Base-by-base conservation (phyloP, 495 filamentous ascomycete genomes). In the Aspergillus bridgeri region DNA sequence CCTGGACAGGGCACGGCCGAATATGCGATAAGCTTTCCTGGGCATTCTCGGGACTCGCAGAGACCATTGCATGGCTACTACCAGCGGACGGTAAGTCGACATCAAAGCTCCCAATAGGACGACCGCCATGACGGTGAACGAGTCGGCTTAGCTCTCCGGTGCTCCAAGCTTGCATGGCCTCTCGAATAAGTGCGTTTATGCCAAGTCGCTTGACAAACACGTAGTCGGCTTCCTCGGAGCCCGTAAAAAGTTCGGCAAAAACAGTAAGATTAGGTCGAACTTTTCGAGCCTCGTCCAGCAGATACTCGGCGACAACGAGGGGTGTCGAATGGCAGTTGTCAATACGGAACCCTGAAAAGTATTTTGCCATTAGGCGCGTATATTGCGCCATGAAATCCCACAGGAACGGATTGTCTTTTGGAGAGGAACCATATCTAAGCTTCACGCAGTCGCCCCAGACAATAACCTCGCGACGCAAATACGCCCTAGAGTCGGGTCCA, bases 361-460 rank as follows among this genome's bases (percentile, higher is more conserved):
- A 93, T 67, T 93, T 96, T 45, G 95, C 95, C 83, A 98, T 91
- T 65, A 96, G 79, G 15, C 85, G 84, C 5, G 93, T 94, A 68
- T 99, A 99, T 56, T 86, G 84, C 33, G 88, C 87, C 91, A 99
- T 98, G 69, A 89, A 89, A 6, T 96, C 85, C 95, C 95, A 99
- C 20, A 99, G 79, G 72, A 85, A 99, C 0, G 95, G 94, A 60
- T 84, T 96, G 64, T 97, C 94, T 54, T 94, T 74, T 5, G 87
- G 89, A 1, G 83, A 80, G 15, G 75, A 79, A 11, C 95, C 95
- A 67, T 97, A 99, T 8, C 95, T 86, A 19, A 99, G 83, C 78
- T 98, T 99, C 7, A 97, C 94, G 73, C 95, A 99, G 67, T 99
- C 95, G 18, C 91, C 90, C 95, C 95, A 99, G 42, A 96, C 89